A percentile compares a stretch with the other conserved stretches of the same genome.
Evolutionary conservation across 148 eudicot species (phyloP).

Genomic region (Chenopodium berlandieri): DNA sequence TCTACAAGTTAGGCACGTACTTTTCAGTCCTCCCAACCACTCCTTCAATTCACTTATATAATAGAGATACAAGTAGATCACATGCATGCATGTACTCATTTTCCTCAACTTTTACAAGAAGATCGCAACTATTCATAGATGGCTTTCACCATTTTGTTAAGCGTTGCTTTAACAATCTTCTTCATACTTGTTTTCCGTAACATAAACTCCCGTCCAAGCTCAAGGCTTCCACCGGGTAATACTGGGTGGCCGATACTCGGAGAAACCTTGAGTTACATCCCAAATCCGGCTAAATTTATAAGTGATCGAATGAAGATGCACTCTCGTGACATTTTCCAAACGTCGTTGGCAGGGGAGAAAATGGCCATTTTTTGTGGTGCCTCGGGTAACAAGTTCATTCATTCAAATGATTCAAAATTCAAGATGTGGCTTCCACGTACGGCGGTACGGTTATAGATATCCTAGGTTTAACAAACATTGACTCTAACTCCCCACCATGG

Average conservation of each 20-base stretch:
- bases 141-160: no score
- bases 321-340: not conserved
- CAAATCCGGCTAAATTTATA: conserved; percentile 3
- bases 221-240: conserved; percentile 16
- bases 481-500: not conserved
- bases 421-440: conserved; percentile 4
- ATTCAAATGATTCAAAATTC: conserved; percentile 3
- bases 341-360: no score
- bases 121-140: no score
- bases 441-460: not conserved
- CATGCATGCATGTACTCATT: no score
- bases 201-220: not conserved
- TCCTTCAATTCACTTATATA: no score
- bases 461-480: not conserved
- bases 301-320: not conserved
- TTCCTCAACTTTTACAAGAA: no score
- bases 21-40: no score
- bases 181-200: no score
- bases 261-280: conserved; percentile 2
- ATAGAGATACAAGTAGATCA: no score
- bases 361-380: no score
- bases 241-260: conserved; percentile 19
- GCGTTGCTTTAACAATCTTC: no score
- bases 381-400: conserved; percentile 17
- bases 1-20: no score